A percentile compares a stretch with the other conserved stretches of the same genome.
These are phyloP conservation scores for Sporothrix inflata DNA, from an alignment of 2,329 filamentous ascomycete genomes.

Conservation along the genomic window DNA sequence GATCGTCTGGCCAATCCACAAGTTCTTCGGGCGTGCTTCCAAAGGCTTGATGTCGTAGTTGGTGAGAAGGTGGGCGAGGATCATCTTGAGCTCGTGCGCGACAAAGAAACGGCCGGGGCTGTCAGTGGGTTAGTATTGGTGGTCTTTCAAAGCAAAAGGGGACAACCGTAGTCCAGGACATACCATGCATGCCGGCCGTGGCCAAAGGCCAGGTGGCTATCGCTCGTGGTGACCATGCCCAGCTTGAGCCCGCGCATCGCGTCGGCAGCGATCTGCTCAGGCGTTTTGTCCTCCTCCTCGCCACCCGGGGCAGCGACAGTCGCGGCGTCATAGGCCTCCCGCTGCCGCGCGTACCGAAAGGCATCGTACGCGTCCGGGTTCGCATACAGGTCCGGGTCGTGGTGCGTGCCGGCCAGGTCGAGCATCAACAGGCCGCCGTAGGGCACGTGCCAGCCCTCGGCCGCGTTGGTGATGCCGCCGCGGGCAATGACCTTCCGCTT, in stretches of 20 bases:
- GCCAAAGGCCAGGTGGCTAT: conserved; percentile 57
- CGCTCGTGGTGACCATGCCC: conserved; percentile 58
- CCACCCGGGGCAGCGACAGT: conserved; percentile 27
- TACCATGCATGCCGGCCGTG: conserved; percentile 59
- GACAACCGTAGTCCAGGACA: conserved; percentile 26
- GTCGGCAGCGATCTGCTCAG: conserved; percentile 39
- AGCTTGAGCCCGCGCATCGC: conserved; percentile 46
- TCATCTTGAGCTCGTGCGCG: conserved; percentile 58
- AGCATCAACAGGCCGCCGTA: conserved; percentile 49
- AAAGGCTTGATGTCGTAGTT: conserved; percentile 57
- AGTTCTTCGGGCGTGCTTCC: conserved; percentile 44
- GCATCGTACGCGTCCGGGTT: conserved; percentile 51
- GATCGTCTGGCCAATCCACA: conserved; percentile 51
- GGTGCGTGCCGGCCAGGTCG: conserved; percentile 50
- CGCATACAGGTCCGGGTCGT: conserved; percentile 50
- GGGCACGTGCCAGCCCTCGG: conserved; percentile 51
- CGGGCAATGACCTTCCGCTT: conserved; percentile 51
- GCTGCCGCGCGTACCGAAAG: conserved; percentile 51
- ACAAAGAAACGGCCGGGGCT: conserved; percentile 61
- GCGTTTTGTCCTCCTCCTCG: background rate
- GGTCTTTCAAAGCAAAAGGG: background rate
- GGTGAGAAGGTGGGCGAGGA: conserved; percentile 53
- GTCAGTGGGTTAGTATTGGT: background rate
- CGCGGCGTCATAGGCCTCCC: conserved; percentile 45
- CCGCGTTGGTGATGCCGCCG: conserved; percentile 44